A percentile compares a stretch with the other conserved stretches of the same genome.
These are phyloP conservation scores for Xylona heveae DNA, from an alignment of 495 filamentous ascomycete genomes.

Conservation along the genomic window DNA sequence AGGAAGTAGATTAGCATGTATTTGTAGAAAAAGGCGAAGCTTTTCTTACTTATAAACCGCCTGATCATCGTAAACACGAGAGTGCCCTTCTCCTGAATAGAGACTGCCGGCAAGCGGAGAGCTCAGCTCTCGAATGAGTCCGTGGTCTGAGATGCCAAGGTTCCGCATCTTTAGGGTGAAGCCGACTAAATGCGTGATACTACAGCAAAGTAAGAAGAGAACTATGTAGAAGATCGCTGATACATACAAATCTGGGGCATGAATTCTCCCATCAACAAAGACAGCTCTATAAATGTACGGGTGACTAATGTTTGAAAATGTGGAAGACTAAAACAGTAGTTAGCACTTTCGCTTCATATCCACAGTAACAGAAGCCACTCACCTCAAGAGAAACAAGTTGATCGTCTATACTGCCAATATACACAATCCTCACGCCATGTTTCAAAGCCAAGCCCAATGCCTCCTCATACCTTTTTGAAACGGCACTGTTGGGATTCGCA, in stretches of 20 bases:
- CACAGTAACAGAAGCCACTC: constrained; percentile 7
- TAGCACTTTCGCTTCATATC: constrained; percentile 4
- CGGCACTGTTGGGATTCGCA: constrained; percentile 50
- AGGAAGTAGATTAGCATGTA: neutral
- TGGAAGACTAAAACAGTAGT: constrained; percentile 39
- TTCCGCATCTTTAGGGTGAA: constrained; percentile 88
- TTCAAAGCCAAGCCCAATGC: constrained; percentile 48
- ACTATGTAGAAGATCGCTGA: neutral
- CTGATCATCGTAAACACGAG: constrained; percentile 73
- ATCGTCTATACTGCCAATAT: constrained; percentile 86
- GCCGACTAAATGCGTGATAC: constrained; percentile 73
- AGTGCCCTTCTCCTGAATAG: constrained; percentile 84
- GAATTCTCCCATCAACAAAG: constrained; percentile 83
- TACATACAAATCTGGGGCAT: constrained; percentile 72
- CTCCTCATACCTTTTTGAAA: constrained; percentile 62
- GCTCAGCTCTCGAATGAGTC: constrained; percentile 78
- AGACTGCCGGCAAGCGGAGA: constrained; percentile 75
- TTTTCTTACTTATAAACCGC: constrained; percentile 55
- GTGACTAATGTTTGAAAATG: constrained; percentile 63
- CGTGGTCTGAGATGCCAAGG: constrained; percentile 77
- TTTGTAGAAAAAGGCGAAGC: neutral
- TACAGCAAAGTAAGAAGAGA: constrained; percentile 11
- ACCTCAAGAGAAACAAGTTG: constrained; percentile 85
- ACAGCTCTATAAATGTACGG: constrained; percentile 86
- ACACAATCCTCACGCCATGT: constrained; percentile 64